phyloP scores from a whole-genome alignment of 441 rosid species.

The Populus hybrid region DNA sequence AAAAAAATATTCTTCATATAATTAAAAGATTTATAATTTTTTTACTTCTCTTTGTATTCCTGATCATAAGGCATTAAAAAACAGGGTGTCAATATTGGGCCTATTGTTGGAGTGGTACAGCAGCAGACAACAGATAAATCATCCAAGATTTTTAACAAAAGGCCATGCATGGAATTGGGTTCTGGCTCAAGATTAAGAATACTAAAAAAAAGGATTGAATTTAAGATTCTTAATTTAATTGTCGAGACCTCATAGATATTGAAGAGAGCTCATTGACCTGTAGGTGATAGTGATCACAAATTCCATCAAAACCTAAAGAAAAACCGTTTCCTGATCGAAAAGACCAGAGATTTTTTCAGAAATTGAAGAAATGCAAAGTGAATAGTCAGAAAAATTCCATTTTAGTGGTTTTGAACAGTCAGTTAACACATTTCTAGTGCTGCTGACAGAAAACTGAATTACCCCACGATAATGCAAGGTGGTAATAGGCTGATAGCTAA shows the following conservation, averaged over 20 bases:
- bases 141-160: neutral
- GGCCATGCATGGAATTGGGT: neutral
- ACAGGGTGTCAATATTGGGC: neutral
- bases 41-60: too few species aligned
- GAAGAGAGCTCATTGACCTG: neutral
- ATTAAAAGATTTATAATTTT: too few species aligned
- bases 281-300: neutral
- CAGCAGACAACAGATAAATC: neutral
- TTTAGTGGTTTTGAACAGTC: neutral
- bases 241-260: neutral
- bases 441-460: too few species aligned
- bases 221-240: neutral
- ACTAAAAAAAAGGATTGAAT: neutral
- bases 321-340: neutral
- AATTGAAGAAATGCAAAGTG: neutral
- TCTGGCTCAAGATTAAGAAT: neutral
- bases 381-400: neutral
- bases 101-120: neutral
- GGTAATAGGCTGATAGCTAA: too few species aligned
- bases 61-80: too few species aligned
- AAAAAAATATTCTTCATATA: too few species aligned
- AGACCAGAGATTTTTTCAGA: neutral
- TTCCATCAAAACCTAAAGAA: neutral
- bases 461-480: too few species aligned
- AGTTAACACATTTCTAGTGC: too few species aligned